A percentile compares a stretch with the other conserved stretches of the same genome.
phyloP scores from a whole-genome alignment of 371 early-diverging fungal genomes.

The Mortierella sp. region DNA sequence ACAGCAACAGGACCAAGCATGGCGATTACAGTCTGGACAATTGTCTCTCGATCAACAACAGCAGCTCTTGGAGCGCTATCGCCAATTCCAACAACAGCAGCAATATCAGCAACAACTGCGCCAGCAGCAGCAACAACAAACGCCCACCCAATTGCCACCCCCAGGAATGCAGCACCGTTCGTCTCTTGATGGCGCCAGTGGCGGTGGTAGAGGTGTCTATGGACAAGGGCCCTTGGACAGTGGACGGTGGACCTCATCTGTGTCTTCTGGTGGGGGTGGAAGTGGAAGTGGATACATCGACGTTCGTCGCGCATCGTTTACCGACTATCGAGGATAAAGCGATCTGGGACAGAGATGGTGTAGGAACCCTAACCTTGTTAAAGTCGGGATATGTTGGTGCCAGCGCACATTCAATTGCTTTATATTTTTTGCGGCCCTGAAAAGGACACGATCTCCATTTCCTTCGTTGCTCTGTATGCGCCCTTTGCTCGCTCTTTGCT shows the following conservation, averaged over 20 bases:
- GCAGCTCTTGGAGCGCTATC: background rate
- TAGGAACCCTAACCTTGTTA: background rate
- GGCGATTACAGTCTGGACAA: background rate
- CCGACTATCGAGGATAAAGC: background rate
- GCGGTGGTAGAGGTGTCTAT: background rate
- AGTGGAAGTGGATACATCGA: background rate
- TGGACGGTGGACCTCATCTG: background rate
- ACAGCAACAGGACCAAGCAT: background rate
- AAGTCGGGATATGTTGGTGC: background rate
- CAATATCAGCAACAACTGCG: conserved; percentile 17
- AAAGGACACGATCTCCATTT: background rate
- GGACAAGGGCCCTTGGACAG: conserved; percentile 1
- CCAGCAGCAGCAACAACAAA: conserved; percentile 17
- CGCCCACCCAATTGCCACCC: conserved; percentile 1
- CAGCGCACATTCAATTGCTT: background rate
- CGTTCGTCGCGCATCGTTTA: conserved; percentile 2
- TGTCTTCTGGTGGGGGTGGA: background rate
- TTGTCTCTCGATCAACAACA: conserved; percentile 1
- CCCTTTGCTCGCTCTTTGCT: background rate
- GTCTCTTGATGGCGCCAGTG: conserved; percentile 3
- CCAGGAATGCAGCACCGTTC: conserved; percentile 10
- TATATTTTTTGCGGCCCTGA: background rate
- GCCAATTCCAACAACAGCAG: conserved; percentile 20
- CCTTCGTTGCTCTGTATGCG: background rate
- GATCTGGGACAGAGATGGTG: background rate